phyloP scores from a whole-genome alignment of 805 yeast genomes.

The Kazachstania kunashirensis region DNA sequence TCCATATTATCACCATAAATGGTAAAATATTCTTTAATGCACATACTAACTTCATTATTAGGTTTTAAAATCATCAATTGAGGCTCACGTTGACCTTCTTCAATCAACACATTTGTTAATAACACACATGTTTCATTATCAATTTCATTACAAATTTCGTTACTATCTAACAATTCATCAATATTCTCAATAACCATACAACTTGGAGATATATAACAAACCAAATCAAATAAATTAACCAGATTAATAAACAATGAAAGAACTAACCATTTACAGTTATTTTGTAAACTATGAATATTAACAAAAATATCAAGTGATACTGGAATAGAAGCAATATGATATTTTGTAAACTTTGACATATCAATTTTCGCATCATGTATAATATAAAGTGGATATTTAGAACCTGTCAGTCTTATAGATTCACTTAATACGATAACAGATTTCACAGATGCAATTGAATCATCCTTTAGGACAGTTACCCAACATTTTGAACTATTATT shows the following conservation, averaged over 20 bases:
- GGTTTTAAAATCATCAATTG: constrained; percentile 24
- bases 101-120: constrained; percentile 15
- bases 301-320: constrained; percentile 3
- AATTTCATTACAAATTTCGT: constrained; percentile 22
- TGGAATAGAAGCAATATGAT: constrained; percentile 6
- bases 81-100: constrained; percentile 9
- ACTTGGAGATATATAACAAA: constrained; percentile 27
- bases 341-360: constrained; percentile 8
- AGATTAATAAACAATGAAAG: constrained; percentile 18
- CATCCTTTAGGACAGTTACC: constrained; percentile 23
- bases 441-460: constrained; percentile 15
- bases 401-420: constrained; percentile 16
- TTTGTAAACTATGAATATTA: not conserved
- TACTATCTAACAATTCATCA: constrained; percentile 23
- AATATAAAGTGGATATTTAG: constrained; percentile 20
- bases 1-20: constrained; percentile 20
- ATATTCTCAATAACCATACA: constrained; percentile 22
- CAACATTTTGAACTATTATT: constrained; percentile 13
- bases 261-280: constrained; percentile 9
- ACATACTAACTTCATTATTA: constrained; percentile 24
- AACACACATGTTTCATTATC: constrained; percentile 31
- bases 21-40: constrained; percentile 27
- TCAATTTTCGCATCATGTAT: constrained; percentile 14
- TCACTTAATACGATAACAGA: constrained; percentile 20
- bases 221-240: constrained; percentile 17